Base-by-base conservation (phyloP, 1,284 basidiomycete genomes). In the Fomitopsis pinicola region DNA sequence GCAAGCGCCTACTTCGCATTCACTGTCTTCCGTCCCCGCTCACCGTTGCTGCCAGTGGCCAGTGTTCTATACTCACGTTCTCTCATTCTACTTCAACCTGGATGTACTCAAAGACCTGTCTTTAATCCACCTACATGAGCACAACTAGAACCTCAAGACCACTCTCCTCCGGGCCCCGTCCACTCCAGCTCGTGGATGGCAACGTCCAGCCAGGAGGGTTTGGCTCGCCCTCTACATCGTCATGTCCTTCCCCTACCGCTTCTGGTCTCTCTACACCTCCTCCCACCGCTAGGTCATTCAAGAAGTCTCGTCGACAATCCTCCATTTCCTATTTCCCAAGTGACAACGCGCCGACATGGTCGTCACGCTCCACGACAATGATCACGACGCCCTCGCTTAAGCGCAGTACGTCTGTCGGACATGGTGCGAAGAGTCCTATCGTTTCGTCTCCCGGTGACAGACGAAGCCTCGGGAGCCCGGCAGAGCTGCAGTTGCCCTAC, bases 261-360 rank as follows among this genome's bases (percentile, higher is more conserved):
- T 64, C 66, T 22, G 66, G 66, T 3, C 56, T 71, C 12, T 68
- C 69, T 14, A 69, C 68, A 26, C 67, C 69, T 4, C 68, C 69
- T 10, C 68, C 66, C 14, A 67, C 66, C 26, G 66, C 67, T 33
- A 59, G 59, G 57, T 67, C 64, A 46, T 55, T 61, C 30, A 59
- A 55, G 35, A 69, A 71, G 50, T 61, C 73, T 30, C 77, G 81
- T 15, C 75, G 87, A 59, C 85, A 86, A 66, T 86, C 85, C 0
- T 86, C 87, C 0, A 89, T 90, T 58, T 80, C 83, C 5, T 90
- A 90, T 68, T 78, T 80, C 60, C 75, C 76, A 5, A 72, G 72
- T 60, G 74, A 77, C 63, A 72, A 72, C 68, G 62, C 66, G 3
- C 71, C 69, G 22, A 60, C 61, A 46, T 73, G 68, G 71, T 65